Conservation (phyloP, 805 yeast genomes). For the Wickerhamomyces subpelliculosus region DNA sequence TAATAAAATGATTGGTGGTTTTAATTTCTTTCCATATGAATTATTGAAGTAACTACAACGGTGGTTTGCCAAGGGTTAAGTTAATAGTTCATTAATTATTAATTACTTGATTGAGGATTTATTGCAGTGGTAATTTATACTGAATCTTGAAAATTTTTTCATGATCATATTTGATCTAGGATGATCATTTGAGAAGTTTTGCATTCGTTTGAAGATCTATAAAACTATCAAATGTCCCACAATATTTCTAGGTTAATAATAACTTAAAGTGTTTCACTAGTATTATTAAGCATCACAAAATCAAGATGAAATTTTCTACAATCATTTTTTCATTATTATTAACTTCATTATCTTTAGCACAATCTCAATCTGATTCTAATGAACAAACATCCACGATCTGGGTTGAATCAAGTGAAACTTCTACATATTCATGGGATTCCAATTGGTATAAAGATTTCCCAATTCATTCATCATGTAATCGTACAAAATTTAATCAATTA, state of each 20-base stretch:
- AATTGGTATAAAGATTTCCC: constrained; percentile 14
- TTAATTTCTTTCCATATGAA: too few relatives aligned
- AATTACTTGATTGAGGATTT: too few relatives aligned
- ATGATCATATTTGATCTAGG: too few relatives aligned
- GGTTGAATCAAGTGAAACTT: constrained; percentile 7
- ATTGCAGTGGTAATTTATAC: too few relatives aligned
- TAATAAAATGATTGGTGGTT: too few relatives aligned
- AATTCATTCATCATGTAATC: constrained; percentile 14
- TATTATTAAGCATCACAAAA: background rate
- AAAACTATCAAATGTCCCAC: background rate
- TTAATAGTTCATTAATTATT: too few relatives aligned
- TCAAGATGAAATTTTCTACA: background rate
- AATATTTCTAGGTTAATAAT: background rate
- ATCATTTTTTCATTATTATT: background rate
- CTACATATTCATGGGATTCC: constrained; percentile 9
- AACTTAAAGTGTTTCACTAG: background rate
- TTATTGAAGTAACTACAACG: too few relatives aligned
- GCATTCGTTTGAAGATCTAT: background rate
- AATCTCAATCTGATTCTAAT: background rate
- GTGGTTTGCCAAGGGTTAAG: too few relatives aligned
- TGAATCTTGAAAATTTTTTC: too few relatives aligned
- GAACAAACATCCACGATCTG: constrained; percentile 6
- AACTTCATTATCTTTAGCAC: constrained; percentile 2
- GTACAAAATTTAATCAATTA: constrained; percentile 12
- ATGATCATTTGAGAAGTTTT: too few relatives aligned